These are phyloP conservation scores for Cyclotella kingstonii DNA, from an alignment of 108 stramenopile genomes.

Conservation along the genomic window DNA sequence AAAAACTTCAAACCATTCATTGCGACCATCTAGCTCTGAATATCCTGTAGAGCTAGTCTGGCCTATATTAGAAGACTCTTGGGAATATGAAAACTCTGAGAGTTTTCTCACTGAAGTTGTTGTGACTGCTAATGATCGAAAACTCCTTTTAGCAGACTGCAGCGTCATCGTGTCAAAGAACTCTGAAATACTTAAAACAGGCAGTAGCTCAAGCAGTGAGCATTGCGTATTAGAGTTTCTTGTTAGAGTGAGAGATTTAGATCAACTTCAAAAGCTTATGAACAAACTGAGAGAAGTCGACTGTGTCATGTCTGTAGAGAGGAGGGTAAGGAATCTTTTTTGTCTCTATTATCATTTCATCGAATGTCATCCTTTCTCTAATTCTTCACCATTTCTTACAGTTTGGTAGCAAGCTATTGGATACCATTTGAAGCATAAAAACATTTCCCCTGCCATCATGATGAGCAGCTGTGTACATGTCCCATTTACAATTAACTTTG, in stretches of 20 bases:
- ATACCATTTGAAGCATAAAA: neutral
- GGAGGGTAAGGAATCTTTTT: slow-evolving; percentile 28
- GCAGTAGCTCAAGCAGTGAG: slow-evolving; percentile 69
- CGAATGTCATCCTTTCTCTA: neutral
- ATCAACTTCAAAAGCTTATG: slow-evolving; percentile 76
- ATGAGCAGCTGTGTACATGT: neutral
- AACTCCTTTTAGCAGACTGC: slow-evolving; percentile 81
- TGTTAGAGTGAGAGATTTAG: slow-evolving; percentile 61
- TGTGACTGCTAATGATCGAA: slow-evolving; percentile 71
- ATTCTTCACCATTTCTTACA: neutral
- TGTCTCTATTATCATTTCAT: neutral
- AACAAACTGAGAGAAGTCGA: slow-evolving; percentile 66
- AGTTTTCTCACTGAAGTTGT: slow-evolving; percentile 67
- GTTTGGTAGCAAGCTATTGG: slow-evolving; percentile 17
- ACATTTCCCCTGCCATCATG: neutral
- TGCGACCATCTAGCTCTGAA: slow-evolving; percentile 5
- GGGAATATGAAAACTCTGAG: slow-evolving; percentile 42
- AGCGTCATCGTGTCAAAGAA: slow-evolving; percentile 76
- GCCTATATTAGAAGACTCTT: slow-evolving; percentile 50
- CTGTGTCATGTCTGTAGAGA: slow-evolving; percentile 81
- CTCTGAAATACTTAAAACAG: slow-evolving; percentile 77
- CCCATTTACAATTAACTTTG: neutral
- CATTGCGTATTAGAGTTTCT: slow-evolving; percentile 78
- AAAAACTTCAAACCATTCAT: neutral
- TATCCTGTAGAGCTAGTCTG: slow-evolving; percentile 32